Percentiles rank a stretch among this genome's conserved stretches.
Evolutionary conservation across 306 rosid species (phyloP).

Genomic region (Arachis hypogaea): DNA sequence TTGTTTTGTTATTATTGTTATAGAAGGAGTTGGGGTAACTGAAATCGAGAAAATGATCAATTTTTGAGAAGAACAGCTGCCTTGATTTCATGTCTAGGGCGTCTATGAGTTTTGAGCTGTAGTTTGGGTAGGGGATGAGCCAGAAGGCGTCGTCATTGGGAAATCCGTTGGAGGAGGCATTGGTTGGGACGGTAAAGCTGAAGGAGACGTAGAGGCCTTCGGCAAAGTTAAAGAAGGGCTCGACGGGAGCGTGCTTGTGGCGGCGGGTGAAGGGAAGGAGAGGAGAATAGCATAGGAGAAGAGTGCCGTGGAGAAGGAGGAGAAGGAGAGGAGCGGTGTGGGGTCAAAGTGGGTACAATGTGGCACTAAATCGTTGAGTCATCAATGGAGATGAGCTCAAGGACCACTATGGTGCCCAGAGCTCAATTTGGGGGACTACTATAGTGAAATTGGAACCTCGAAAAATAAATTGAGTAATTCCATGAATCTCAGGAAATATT

Average conservation of each 20-base stretch:
- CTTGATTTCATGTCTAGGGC: constrained; percentile 61
- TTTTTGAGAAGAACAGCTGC: constrained; percentile 60
- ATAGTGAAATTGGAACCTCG: no score
- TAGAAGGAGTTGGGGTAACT: constrained; percentile 63
- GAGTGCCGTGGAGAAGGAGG: no score
- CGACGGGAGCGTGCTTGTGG: constrained; percentile 89
- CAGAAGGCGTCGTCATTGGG: constrained; percentile 44
- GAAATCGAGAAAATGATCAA: constrained; percentile 78
- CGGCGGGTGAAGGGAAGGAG: constrained; percentile 70
- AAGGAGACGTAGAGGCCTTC: constrained; percentile 54
- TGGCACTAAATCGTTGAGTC: no score
- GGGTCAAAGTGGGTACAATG: no score
- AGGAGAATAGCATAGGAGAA: no score
- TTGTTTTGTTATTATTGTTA: background rate
- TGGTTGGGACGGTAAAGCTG: constrained; percentile 42
- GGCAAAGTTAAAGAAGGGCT: constrained; percentile 71
- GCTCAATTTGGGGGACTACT: no score
- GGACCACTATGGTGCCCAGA: no score
- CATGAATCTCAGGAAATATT: no score
- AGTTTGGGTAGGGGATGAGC: constrained; percentile 59
- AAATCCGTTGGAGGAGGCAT: constrained; percentile 25
- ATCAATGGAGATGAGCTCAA: no score
- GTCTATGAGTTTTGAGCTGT: constrained; percentile 53
- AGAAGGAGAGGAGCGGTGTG: no score
- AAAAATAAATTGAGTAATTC: no score